Evolutionary conservation across 176 grass and related monocot genomes (phyloP).

Genomic region (Tillandsia fasciculata): DNA sequence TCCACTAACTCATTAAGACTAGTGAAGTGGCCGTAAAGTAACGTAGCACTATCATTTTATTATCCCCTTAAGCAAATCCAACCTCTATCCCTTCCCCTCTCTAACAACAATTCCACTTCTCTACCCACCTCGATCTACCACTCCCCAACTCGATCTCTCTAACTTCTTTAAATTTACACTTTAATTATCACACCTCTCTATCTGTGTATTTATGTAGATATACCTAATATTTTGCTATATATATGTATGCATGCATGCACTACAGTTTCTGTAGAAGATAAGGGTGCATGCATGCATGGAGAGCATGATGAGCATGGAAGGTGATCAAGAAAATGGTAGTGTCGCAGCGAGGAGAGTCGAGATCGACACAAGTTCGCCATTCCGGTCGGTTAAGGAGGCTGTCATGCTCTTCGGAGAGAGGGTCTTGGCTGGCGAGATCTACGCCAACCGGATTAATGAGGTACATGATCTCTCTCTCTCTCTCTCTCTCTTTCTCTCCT

Average conservation of each 20-base stretch:
- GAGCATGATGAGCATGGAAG: neutral
- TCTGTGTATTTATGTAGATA: neutral
- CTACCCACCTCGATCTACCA: neutral
- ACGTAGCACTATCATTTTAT: constrained; percentile 7
- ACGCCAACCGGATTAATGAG: constrained; percentile 38
- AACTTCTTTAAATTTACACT: neutral
- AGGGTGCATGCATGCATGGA: neutral
- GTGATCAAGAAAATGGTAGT: neutral
- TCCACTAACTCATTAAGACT: constrained; percentile 1
- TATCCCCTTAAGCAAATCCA: neutral
- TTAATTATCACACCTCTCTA: neutral
- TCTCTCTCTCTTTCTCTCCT: too few species aligned
- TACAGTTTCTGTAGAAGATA: neutral
- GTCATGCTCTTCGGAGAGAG: constrained; percentile 71
- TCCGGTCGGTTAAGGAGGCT: constrained; percentile 35
- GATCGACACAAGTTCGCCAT: constrained; percentile 26
- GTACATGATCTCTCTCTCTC: constrained; percentile 19
- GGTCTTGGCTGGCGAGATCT: constrained; percentile 63
- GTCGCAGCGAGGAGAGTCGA: neutral
- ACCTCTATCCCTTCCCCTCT: neutral
- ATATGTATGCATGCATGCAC: neutral
- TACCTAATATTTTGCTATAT: neutral
- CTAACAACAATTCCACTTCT: constrained; percentile 11
- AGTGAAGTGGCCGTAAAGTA: constrained; percentile 29
- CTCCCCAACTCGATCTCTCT: neutral